Evolutionary conservation across 768 basidiomycete genomes (phyloP).

Genomic region (Tulasnella sp.): DNA sequence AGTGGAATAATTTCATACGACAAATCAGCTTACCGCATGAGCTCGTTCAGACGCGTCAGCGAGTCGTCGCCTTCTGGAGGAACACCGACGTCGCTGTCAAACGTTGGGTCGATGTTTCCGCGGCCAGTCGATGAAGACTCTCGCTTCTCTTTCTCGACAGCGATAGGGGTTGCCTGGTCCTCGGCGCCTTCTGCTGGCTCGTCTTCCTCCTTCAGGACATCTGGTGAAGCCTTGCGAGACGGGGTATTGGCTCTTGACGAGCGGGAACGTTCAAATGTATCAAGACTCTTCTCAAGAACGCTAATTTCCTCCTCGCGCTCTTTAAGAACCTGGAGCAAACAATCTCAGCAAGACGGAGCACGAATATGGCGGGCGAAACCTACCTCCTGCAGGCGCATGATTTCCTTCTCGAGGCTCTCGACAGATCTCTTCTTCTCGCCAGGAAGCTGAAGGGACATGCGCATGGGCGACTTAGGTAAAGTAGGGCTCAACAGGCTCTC

Average conservation of each 20-base stretch:
- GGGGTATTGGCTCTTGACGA: background rate
- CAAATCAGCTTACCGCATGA: constrained; percentile 63
- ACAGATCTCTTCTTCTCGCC: constrained; percentile 30
- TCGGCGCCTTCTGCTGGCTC: constrained; percentile 11
- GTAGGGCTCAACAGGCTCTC: constrained; percentile 16
- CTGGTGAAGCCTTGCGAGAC: constrained; percentile 5
- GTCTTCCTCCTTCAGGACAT: constrained; percentile 10
- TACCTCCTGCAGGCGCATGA: constrained; percentile 81
- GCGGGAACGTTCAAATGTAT: background rate
- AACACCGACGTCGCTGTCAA: too few species aligned
- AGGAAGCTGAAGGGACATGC: constrained; percentile 13
- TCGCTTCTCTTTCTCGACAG: too few species aligned
- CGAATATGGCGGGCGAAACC: constrained; percentile 8
- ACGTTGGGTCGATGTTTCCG: too few species aligned
- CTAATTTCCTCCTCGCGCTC: constrained; percentile 87
- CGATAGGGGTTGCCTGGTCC: background rate
- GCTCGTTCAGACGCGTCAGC: constrained; percentile 69
- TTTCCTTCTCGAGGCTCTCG: constrained; percentile 81
- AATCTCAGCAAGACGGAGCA: background rate
- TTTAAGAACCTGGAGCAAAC: constrained; percentile 44
- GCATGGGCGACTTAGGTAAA: constrained; percentile 13
- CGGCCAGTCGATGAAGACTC: too few species aligned
- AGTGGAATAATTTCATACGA: constrained; percentile 3
- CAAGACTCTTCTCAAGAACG: constrained; percentile 45
- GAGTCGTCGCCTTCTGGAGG: constrained; percentile 34